These are phyloP conservation scores for Penicillium nucicola DNA, from an alignment of 495 filamentous ascomycete species.

Conservation along the genomic window DNA sequence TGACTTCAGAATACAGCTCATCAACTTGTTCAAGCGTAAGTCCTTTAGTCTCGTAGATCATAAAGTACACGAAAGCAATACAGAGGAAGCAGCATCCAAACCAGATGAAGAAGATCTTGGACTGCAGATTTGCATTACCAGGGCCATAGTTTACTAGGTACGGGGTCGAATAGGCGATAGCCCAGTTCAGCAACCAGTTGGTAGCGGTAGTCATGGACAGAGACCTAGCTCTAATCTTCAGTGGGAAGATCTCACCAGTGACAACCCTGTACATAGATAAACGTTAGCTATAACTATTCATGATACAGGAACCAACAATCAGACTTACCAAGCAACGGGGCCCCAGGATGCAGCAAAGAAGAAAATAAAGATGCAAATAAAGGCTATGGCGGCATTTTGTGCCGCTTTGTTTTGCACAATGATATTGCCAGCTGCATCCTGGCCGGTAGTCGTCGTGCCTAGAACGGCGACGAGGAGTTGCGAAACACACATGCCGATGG, in stretches of 20 bases:
- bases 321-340: constrained; percentile 58
- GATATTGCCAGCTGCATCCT: constrained; percentile 5
- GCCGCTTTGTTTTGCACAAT: constrained; percentile 49
- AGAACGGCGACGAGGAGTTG: constrained; percentile 68
- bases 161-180: constrained; percentile 73
- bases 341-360: constrained; percentile 80
- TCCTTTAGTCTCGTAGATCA: constrained; percentile 75
- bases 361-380: constrained; percentile 76
- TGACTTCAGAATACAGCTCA: constrained; percentile 46
- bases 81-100: constrained; percentile 55
- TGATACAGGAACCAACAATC: no score
- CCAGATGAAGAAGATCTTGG: constrained; percentile 84
- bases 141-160: constrained; percentile 70
- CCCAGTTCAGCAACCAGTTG: constrained; percentile 74
- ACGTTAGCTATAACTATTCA: no score
- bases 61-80: constrained; percentile 65
- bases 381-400: constrained; percentile 57
- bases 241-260: constrained; percentile 67
- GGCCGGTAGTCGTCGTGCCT: constrained; percentile 48
- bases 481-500: constrained; percentile 64
- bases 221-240: constrained; percentile 69
- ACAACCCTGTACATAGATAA: constrained; percentile 54
- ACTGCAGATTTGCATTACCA: constrained; percentile 67
- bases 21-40: constrained; percentile 78
- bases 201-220: constrained; percentile 74